phyloP scores from a whole-genome alignment of 441 rosid species.

The Arabidopsis hybrid region DNA sequence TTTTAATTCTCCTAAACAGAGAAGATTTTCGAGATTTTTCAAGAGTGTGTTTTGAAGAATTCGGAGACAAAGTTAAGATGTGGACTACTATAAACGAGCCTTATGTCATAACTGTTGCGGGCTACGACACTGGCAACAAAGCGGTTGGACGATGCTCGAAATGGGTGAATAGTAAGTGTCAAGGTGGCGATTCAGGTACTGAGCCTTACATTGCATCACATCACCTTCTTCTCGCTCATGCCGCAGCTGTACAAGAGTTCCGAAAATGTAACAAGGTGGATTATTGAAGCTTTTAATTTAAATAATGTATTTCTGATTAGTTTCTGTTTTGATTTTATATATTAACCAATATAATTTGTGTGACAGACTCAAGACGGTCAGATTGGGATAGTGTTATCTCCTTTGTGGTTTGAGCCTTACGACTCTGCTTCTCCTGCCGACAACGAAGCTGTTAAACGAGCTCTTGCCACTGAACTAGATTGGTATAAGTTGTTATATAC shows the following conservation, averaged over 20 bases:
- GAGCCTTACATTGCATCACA: constrained; percentile 55
- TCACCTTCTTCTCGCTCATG: constrained; percentile 52
- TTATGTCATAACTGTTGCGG: constrained; percentile 33
- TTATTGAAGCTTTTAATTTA: neutral
- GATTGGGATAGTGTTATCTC: constrained; percentile 48
- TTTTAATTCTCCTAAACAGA: constrained; percentile 24
- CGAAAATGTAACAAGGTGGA: constrained; percentile 45
- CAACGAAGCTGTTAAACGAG: constrained; percentile 47
- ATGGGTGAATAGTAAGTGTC: constrained; percentile 42
- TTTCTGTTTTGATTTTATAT: neutral
- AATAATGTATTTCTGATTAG: neutral
- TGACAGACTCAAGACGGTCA: constrained; percentile 45
- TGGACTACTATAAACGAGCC: constrained; percentile 49
- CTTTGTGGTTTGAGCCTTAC: constrained; percentile 50
- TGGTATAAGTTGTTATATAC: constrained; percentile 41
- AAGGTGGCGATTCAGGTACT: constrained; percentile 40
- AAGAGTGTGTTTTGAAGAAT: constrained; percentile 47
- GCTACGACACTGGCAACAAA: constrained; percentile 36
- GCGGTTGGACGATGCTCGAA: constrained; percentile 45
- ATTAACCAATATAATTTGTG: neutral
- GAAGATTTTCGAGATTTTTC: constrained; percentile 49
- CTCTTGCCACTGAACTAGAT: constrained; percentile 45
- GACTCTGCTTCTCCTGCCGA: constrained; percentile 32
- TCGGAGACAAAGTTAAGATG: constrained; percentile 44
- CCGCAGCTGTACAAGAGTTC: constrained; percentile 47